These are phyloP conservation scores for Acanthamoeba lenticulata DNA, from an alignment of 208 protist genomes.

Conservation along the genomic window DNA sequence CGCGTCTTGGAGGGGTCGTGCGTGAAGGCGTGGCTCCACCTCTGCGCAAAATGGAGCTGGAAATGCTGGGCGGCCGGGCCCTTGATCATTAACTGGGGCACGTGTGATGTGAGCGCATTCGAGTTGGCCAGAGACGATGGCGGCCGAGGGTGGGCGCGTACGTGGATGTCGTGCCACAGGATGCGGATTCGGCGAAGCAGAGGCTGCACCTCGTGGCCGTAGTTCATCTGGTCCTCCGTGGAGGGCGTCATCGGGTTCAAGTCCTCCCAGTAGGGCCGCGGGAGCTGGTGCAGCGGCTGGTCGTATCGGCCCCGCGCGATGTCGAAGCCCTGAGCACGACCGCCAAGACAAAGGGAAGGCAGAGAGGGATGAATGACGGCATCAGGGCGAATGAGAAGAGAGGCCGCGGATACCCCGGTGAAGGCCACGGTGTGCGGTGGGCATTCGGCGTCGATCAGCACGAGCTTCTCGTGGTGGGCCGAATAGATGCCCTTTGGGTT, in stretches of 20 bases:
- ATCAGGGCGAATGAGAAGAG: neutral
- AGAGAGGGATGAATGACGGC: neutral
- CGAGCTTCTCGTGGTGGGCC: constrained; percentile 83
- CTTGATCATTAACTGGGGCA: constrained; percentile 73
- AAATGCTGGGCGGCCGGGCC: constrained; percentile 69
- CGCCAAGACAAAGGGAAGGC: neutral
- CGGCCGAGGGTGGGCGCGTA: neutral
- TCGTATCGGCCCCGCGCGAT: constrained; percentile 82
- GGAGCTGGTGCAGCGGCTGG: constrained; percentile 76
- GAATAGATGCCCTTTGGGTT: constrained; percentile 81
- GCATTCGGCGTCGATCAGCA: constrained; percentile 80
- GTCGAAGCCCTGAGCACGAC: constrained; percentile 70
- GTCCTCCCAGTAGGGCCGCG: constrained; percentile 69
- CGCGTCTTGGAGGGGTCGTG: constrained; percentile 71
- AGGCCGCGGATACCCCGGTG: constrained; percentile 61
- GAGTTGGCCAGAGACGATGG: neutral
- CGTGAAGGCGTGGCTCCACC: constrained; percentile 80
- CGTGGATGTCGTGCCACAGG: constrained; percentile 79
- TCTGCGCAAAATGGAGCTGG: constrained; percentile 78
- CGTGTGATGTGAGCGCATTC: neutral
- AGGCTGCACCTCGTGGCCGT: constrained; percentile 75
- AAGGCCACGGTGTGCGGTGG: constrained; percentile 76
- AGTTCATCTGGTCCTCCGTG: constrained; percentile 22
- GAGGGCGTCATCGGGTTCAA: constrained; percentile 56
- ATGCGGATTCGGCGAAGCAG: constrained; percentile 76